These are phyloP conservation scores for Phytophthora citricola DNA, from an alignment of 352 stramenopile species.

Conservation along the genomic window DNA sequence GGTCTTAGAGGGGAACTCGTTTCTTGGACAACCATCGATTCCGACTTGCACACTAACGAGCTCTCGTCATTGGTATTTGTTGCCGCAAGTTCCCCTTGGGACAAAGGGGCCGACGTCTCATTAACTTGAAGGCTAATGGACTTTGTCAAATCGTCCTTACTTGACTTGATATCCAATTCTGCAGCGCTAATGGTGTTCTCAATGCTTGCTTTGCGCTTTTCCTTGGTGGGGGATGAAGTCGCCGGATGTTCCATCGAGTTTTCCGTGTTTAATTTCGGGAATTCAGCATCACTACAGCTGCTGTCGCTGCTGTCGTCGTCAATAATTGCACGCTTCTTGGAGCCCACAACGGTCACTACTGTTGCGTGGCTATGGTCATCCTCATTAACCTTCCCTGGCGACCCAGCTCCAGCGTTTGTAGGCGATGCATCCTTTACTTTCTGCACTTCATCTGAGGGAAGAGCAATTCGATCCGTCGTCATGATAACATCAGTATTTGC, in stretches of 20 bases:
- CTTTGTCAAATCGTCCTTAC: slow-evolving; percentile 4
- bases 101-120: background rate
- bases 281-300: slow-evolving; percentile 49
- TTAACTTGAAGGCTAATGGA: slow-evolving; percentile 1
- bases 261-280: slow-evolving; percentile 1
- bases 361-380: slow-evolving; percentile 26
- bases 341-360: slow-evolving; percentile 31
- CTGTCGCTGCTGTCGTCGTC: slow-evolving; percentile 67
- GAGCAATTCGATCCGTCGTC: background rate
- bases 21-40: slow-evolving; percentile 9
- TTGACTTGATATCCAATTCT: slow-evolving; percentile 1
- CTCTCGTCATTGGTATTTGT: slow-evolving; percentile 5
- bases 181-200: slow-evolving; percentile 6
- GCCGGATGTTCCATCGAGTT: slow-evolving; percentile 3
- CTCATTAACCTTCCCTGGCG: slow-evolving; percentile 26
- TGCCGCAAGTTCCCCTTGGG: slow-evolving; percentile 3
- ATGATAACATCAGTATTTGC: background rate
- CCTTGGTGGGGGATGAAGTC: slow-evolving; percentile 9
- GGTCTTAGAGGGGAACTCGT: background rate
- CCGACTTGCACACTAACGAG: background rate
- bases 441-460: background rate
- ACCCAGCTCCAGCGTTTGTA: background rate
- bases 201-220: slow-evolving; percentile 31
- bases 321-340: slow-evolving; percentile 70
- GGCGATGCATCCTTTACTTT: background rate